These are phyloP conservation scores for Trichosporon sp. DNA, from an alignment of 1,284 basidiomycete species.

Conservation along the genomic window DNA sequence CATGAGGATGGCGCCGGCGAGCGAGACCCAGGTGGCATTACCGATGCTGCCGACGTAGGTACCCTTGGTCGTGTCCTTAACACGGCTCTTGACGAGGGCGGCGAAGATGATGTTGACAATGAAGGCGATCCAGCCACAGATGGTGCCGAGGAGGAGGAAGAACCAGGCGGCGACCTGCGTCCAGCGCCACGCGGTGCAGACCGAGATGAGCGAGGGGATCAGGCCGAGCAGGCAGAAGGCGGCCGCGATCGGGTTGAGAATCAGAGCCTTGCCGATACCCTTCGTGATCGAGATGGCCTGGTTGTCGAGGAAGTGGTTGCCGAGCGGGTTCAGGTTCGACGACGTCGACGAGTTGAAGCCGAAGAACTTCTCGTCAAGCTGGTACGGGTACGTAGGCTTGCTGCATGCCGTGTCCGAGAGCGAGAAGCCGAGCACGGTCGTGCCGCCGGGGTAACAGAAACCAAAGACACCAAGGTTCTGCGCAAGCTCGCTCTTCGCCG, in stretches of 20 bases:
- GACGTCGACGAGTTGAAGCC: slow-evolving; percentile 1
- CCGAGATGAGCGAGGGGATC: slow-evolving; percentile 10
- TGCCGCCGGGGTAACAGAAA: slow-evolving; percentile 8
- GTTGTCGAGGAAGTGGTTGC: slow-evolving; percentile 5
- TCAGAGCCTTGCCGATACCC: slow-evolving; percentile 8
- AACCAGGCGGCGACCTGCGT: slow-evolving; percentile 5
- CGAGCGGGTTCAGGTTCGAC: slow-evolving; percentile 6
- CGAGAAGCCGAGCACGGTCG: slow-evolving; percentile 5
- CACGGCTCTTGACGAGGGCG: background rate
- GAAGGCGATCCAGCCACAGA: slow-evolving; percentile 8
- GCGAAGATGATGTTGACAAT: slow-evolving; percentile 11
- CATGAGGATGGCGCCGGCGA: slow-evolving; percentile 12
- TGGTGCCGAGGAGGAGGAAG: slow-evolving; percentile 6
- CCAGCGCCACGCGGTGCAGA: slow-evolving; percentile 8
- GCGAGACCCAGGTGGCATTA: slow-evolving; percentile 11
- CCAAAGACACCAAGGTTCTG: slow-evolving; percentile 11
- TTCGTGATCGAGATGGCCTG: background rate
- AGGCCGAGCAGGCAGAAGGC: slow-evolving; percentile 6
- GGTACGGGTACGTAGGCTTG: slow-evolving; percentile 4
- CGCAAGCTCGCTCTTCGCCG: background rate
- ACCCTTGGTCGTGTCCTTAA: slow-evolving; percentile 7
- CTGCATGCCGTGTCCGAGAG: slow-evolving; percentile 7
- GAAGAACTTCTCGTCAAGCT: slow-evolving; percentile 6
- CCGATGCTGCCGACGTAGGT: slow-evolving; percentile 3
- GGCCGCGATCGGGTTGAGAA: slow-evolving; percentile 11